phyloP scores from a whole-genome alignment of 2,329 filamentous ascomycete species.

The Aureobasidium leucospermi region DNA sequence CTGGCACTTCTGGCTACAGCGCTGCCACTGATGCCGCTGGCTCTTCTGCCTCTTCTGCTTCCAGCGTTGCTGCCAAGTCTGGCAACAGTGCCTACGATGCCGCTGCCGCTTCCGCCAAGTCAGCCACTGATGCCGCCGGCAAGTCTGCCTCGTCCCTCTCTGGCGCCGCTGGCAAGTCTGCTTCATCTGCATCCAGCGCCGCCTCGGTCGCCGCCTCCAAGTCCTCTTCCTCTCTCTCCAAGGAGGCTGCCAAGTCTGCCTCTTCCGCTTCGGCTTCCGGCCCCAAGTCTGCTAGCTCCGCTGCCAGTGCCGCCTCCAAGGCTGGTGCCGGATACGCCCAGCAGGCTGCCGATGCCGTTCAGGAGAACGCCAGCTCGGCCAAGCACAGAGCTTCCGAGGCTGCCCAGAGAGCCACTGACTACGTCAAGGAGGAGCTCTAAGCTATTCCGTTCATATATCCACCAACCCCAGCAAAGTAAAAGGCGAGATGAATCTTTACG shows the following conservation, averaged over 20 bases:
- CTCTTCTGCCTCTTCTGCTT: slow-evolving; percentile 30
- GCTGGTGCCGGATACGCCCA: slow-evolving; percentile 22
- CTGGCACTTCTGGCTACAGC: slow-evolving; percentile 19
- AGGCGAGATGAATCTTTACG: slow-evolving; percentile 9
- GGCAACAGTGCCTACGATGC: slow-evolving; percentile 27
- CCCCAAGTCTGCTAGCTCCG: slow-evolving; percentile 17
- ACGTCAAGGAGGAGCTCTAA: slow-evolving; percentile 41
- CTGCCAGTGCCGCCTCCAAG: slow-evolving; percentile 18
- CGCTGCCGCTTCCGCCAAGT: slow-evolving; percentile 31
- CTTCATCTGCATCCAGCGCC: slow-evolving; percentile 18
- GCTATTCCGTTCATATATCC: background rate
- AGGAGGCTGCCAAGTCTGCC: slow-evolving; percentile 26
- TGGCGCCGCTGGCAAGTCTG: slow-evolving; percentile 22
- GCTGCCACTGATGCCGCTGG: slow-evolving; percentile 16
- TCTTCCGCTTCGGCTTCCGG: slow-evolving; percentile 17
- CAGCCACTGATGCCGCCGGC: slow-evolving; percentile 49
- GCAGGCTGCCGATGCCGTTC: slow-evolving; percentile 24
- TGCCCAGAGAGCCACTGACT: slow-evolving; percentile 27
- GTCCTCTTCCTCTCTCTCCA: slow-evolving; percentile 27
- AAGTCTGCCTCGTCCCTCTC: slow-evolving; percentile 29
- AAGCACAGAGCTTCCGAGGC: slow-evolving; percentile 24
- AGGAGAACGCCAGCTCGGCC: slow-evolving; percentile 28
- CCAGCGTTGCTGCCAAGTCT: slow-evolving; percentile 51
- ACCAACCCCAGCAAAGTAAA: background rate
- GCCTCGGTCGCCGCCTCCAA: slow-evolving; percentile 21